These are phyloP conservation scores for Tricholoma furcatifolium DNA, from an alignment of 768 basidiomycete species.

Conservation along the genomic window DNA sequence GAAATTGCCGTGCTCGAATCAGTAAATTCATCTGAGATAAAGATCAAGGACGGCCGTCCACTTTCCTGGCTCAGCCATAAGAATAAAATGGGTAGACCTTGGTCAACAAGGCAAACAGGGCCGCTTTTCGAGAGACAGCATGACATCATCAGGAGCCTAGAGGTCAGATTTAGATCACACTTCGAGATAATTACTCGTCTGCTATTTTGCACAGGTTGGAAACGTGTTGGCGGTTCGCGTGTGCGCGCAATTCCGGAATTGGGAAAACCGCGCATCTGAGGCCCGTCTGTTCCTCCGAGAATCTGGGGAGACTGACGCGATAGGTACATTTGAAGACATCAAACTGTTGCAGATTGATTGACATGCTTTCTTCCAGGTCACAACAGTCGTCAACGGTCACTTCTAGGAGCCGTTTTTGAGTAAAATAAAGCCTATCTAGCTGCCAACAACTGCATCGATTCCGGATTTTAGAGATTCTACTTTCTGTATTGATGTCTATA, in stretches of 20 bases:
- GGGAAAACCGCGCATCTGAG: constrained; percentile 27
- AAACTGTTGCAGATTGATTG: neutral
- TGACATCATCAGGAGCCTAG: constrained; percentile 10
- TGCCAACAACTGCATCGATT: constrained; percentile 19
- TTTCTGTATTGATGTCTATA: too few relatives aligned
- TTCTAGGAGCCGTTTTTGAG: constrained; percentile 3
- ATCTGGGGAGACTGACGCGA: constrained; percentile 13
- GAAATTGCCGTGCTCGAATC: constrained; percentile 28
- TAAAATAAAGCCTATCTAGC: constrained; percentile 15
- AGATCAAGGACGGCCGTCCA: constrained; percentile 22
- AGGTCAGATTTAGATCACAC: neutral
- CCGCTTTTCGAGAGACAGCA: constrained; percentile 2
- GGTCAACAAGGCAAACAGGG: constrained; percentile 17
- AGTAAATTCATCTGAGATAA: constrained; percentile 19
- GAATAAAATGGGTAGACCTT: constrained; percentile 12
- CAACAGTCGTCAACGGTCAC: neutral
- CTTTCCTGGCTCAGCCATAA: constrained; percentile 30
- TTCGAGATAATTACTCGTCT: neutral
- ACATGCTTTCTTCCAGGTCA: neutral
- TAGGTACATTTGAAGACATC: constrained; percentile 7
- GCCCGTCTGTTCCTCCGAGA: constrained; percentile 27
- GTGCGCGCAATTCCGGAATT: constrained; percentile 28
- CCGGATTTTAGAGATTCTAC: too few relatives aligned
- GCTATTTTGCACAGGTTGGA: constrained; percentile 19
- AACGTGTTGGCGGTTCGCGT: constrained; percentile 30